phyloP scores from a whole-genome alignment of 176 grass and related monocot species.

The Rhynchospora tenuis region DNA sequence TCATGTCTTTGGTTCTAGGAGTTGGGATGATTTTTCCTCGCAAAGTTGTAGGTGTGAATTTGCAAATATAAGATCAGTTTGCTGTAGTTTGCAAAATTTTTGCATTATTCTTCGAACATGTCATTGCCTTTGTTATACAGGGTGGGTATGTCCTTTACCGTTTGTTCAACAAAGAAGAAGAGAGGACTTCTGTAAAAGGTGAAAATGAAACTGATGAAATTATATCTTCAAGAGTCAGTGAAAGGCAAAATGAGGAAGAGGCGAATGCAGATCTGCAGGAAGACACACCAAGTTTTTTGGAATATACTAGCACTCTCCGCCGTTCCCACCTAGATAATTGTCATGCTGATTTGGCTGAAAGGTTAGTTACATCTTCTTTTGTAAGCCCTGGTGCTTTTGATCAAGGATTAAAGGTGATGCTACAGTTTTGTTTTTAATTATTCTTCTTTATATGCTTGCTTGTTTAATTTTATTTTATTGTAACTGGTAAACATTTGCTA shows the following conservation, averaged over 20 bases:
- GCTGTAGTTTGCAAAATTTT: neutral
- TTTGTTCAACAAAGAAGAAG: constrained; percentile 47
- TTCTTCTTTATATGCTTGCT: neutral
- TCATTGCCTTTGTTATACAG: constrained; percentile 24
- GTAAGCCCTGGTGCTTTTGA: neutral
- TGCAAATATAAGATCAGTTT: neutral
- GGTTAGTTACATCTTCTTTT: neutral
- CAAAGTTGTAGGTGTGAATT: neutral
- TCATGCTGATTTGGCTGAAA: neutral
- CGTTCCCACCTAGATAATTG: neutral
- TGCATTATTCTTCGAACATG: neutral
- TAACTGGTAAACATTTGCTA: neutral
- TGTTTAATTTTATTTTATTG: neutral
- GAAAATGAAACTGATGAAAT: constrained; percentile 19
- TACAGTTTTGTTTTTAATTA: neutral
- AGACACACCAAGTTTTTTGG: neutral
- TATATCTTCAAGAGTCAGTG: constrained; percentile 16
- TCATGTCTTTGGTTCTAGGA: neutral
- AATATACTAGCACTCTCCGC: neutral
- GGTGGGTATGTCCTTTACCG: constrained; percentile 55
- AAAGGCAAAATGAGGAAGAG: constrained; percentile 16
- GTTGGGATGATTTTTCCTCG: neutral
- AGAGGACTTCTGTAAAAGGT: constrained; percentile 27
- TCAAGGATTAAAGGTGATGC: constrained; percentile 7
- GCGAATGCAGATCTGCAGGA: constrained; percentile 16